phyloP scores from a whole-genome alignment of 2,329 filamentous ascomycete genomes.

The Helminthosporium solani region DNA sequence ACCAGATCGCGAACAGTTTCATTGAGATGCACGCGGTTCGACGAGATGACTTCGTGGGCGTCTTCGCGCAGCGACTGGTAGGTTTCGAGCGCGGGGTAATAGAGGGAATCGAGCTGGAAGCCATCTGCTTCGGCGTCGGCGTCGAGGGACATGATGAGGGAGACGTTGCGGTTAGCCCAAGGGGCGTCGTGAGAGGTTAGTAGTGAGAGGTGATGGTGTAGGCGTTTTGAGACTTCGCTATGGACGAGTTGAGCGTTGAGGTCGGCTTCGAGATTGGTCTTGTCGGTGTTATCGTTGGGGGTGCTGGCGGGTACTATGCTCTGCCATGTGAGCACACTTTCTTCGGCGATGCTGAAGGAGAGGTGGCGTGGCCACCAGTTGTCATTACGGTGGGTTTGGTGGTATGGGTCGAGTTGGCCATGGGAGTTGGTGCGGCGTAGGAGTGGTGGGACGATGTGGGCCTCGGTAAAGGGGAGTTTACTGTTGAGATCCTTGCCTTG shows the following conservation, averaged over 20 bases:
- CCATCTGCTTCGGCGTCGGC: slow-evolving; percentile 59
- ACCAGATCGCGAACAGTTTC: slow-evolving; percentile 79
- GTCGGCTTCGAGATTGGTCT: slow-evolving; percentile 32
- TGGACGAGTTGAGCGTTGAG: slow-evolving; percentile 41
- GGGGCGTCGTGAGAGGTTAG: slow-evolving; percentile 57
- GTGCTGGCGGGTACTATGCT: slow-evolving; percentile 19
- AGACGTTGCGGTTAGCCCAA: slow-evolving; percentile 63
- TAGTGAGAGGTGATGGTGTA: slow-evolving; percentile 61
- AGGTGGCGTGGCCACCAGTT: slow-evolving; percentile 69
- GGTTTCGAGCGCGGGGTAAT: slow-evolving; percentile 68
- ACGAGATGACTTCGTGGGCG: slow-evolving; percentile 67
- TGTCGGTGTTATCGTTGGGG: slow-evolving; percentile 29
- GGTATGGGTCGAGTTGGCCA: slow-evolving; percentile 29
- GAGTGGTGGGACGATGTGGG: slow-evolving; percentile 50
- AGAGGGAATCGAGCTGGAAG: slow-evolving; percentile 66
- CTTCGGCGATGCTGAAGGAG: slow-evolving; percentile 74
- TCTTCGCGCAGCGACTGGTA: slow-evolving; percentile 68
- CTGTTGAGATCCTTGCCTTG: slow-evolving; percentile 58
- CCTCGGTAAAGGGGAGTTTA: slow-evolving; percentile 46
- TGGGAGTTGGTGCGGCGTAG: slow-evolving; percentile 66
- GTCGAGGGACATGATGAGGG: slow-evolving; percentile 60
- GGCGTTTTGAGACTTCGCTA: slow-evolving; percentile 61
- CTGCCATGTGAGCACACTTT: slow-evolving; percentile 68
- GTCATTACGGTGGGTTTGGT: slow-evolving; percentile 50
- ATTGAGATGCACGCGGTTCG: slow-evolving; percentile 67